Evolutionary conservation across 768 basidiomycete genomes (phyloP).

Genomic region (Pulveroboletus sp.): DNA sequence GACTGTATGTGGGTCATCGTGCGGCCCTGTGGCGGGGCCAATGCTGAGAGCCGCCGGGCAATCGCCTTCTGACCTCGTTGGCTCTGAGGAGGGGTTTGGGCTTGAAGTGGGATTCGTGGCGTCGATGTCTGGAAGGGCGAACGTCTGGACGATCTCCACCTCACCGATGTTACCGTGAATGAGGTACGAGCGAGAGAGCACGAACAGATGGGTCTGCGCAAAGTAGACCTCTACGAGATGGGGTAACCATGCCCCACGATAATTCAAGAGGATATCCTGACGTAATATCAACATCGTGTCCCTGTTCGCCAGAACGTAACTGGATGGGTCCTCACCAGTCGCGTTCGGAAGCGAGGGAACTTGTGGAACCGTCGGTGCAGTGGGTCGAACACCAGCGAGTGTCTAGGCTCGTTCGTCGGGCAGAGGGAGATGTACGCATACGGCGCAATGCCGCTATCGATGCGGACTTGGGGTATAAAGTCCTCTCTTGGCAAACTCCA

Average conservation of each 20-base stretch:
- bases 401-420: not conserved
- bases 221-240: slow-evolving; percentile 16
- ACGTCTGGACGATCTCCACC: slow-evolving; percentile 19
- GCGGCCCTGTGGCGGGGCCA: too few species aligned
- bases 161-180: slow-evolving; percentile 2
- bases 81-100: too few species aligned
- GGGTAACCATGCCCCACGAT: slow-evolving; percentile 18
- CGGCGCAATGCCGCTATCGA: slow-evolving; percentile 7
- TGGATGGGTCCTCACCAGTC: slow-evolving; percentile 2
- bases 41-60: too few species aligned
- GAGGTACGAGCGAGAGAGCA: slow-evolving; percentile 14
- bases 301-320: not conserved
- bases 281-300: not conserved
- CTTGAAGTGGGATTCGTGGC: not conserved
- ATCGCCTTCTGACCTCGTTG: too few species aligned
- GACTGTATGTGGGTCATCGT: not conserved
- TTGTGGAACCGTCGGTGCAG: slow-evolving; percentile 16
- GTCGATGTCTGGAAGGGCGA: slow-evolving; percentile 15
- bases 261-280: slow-evolving; percentile 14
- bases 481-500: slow-evolving; percentile 8
- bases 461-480: slow-evolving; percentile 11
- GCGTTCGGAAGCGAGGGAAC: slow-evolving; percentile 17
- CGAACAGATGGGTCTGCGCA: slow-evolving; percentile 13
- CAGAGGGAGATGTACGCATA: slow-evolving; percentile 16
- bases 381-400: slow-evolving; percentile 12